Percentiles rank a stretch among this genome's conserved stretches.
phyloP scores from a whole-genome alignment of 148 eudicot genomes.

The Silene uniflora region DNA sequence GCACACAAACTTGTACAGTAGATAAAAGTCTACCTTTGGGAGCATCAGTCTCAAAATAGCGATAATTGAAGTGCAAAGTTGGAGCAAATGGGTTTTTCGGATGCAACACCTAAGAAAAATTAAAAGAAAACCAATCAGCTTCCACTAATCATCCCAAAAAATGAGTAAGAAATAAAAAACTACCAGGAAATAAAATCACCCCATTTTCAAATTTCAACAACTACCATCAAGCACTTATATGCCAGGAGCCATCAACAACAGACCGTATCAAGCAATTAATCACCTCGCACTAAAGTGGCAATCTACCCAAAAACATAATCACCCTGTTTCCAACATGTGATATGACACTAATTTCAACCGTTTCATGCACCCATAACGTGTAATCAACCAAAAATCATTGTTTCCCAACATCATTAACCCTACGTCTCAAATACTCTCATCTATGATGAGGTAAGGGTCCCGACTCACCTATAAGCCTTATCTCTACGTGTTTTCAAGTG shows the following conservation, averaged over 20 bases:
- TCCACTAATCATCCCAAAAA: neutral
- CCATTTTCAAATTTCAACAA: neutral
- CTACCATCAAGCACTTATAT: neutral
- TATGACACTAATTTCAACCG: neutral
- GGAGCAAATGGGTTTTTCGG: slow-evolving; percentile 98
- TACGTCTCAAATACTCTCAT: no score
- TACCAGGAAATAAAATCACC: neutral
- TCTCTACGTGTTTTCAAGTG: no score
- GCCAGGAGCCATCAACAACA: neutral
- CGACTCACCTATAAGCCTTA: no score
- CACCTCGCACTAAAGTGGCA: neutral
- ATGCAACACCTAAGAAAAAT: slow-evolving; percentile 67
- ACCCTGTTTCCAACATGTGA: no score
- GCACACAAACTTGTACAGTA: neutral
- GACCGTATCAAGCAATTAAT: neutral
- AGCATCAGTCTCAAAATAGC: slow-evolving; percentile 98
- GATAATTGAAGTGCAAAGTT: slow-evolving; percentile 94
- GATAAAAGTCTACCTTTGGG: slow-evolving; percentile 56
- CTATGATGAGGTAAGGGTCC: no score
- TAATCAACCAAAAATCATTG: neutral
- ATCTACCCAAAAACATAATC: no score
- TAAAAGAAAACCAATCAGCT: slow-evolving; percentile 1
- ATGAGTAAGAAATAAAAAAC: neutral
- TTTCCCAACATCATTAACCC: neutral
- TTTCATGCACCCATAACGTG: neutral